phyloP scores from a whole-genome alignment of 495 filamentous ascomycete genomes.

The Cercophora newfieldiana region DNA sequence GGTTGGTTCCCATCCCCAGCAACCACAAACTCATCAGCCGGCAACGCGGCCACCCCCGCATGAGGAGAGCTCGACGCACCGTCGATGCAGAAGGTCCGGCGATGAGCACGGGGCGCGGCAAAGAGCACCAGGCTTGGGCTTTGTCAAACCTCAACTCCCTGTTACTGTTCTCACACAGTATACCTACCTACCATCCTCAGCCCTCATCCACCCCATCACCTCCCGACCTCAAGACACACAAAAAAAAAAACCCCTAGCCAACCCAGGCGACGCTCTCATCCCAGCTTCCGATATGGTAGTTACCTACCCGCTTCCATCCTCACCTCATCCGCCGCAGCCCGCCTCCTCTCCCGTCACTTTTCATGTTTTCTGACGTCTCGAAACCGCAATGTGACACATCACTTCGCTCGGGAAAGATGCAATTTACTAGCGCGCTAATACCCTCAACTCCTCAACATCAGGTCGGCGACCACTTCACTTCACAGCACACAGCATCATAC shows the following conservation, averaged over 20 bases:
- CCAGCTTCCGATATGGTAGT: neutral
- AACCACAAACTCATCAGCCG: neutral
- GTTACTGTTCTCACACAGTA: too few relatives aligned
- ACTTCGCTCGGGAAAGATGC: neutral
- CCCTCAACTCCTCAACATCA: neutral
- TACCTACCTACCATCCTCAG: too few relatives aligned
- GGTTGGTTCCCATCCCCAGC: neutral
- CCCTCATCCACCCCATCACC: too few relatives aligned
- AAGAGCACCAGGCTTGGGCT: neutral
- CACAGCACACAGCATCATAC: too few relatives aligned
- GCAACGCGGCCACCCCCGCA: neutral
- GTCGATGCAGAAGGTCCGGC: neutral
- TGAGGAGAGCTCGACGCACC: neutral
- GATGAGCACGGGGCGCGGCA: neutral
- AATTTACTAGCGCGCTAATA: neutral
- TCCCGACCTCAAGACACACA: too few relatives aligned
- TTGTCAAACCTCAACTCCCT: neutral
- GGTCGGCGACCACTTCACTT: neutral
- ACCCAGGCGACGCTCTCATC: too few relatives aligned
- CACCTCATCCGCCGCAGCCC: neutral
- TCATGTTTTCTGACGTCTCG: slow-evolving; percentile 11
- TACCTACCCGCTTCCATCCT: neutral
- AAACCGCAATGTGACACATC: slow-evolving; percentile 9
- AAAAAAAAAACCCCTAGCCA: too few relatives aligned
- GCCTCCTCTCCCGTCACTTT: neutral